Base-by-base conservation (phyloP, 768 basidiomycete genomes). In the Heimioporus sp. region DNA sequence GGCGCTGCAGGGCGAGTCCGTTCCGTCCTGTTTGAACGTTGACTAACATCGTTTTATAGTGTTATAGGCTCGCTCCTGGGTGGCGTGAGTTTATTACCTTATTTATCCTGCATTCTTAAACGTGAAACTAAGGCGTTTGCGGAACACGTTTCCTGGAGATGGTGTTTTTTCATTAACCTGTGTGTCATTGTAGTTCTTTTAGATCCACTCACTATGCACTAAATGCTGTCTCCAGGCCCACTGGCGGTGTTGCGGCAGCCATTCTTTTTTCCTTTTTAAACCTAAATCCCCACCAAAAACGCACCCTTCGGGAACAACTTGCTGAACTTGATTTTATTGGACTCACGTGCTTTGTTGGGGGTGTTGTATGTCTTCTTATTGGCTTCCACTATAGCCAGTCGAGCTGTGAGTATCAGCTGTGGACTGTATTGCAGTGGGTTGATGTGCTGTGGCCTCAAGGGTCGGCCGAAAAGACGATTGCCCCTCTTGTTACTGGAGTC, bases 111-210 rank as follows among this genome's bases (percentile, higher is more conserved):
- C 49, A 52, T 54, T 36, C 55, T 50, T 49, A 49, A 9, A 16
- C 28, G 28, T 40, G 13, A n/a, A 43, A 55, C 20, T 12, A 13
- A 85, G 86, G 83, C 70, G 12, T 80, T 92, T 52, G 81, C 88
- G 0, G 82, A 90, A 61, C 84, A 87, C 62, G 83, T 83, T 16
- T 76, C 82, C 1, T 92, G 90, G 90, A 71, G 90, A 71, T 92
- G 90, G 90, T 87, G 86, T 64, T 90, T 90, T 68, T 87, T 81
- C 63, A 84, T 90, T 58, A 89, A 88, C 58, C 59, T 90, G 86
- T 85, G 63, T 50, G 81, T 55, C n/a, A 24, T 35, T 11, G 9
- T 17, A 0, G 35, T 5, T 30, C 6, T 2, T 31, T 31, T 21
- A 6, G 5, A 16, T 40, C 8, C 4, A 2, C 38, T 4, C 37